Evolutionary conservation across 208 protist genomes (phyloP).

Genomic region (Leishmania turanica): DNA sequence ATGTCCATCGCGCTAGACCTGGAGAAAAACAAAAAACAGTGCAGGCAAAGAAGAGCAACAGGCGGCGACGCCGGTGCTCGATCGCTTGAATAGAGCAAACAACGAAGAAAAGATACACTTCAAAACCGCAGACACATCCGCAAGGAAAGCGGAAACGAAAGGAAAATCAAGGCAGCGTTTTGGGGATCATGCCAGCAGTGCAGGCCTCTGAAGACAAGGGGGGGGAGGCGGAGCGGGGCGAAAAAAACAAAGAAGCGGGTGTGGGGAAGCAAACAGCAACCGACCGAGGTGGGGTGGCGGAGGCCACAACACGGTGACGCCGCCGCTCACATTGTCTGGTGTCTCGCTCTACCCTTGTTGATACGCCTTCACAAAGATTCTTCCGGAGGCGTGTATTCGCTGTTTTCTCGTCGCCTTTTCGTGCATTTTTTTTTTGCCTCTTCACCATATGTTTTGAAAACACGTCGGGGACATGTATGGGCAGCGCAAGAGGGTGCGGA

Average conservation of each 20-base stretch:
- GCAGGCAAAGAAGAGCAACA: background rate
- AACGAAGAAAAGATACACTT: background rate
- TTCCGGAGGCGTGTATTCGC: no score
- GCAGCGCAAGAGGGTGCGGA: no score
- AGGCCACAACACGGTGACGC: background rate
- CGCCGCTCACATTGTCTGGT: background rate
- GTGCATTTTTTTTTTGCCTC: background rate
- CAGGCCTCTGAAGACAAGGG: background rate
- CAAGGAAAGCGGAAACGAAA: constrained; percentile 21
- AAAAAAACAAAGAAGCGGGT: background rate
- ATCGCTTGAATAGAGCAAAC: background rate
- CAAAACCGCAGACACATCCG: background rate
- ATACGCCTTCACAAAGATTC: no score
- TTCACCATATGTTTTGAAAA: background rate
- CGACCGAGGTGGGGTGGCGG: background rate
- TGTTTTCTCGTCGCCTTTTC: background rate
- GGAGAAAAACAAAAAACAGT: background rate
- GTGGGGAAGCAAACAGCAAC: background rate
- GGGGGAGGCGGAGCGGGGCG: background rate
- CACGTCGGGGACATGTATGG: no score
- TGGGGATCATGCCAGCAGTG: background rate
- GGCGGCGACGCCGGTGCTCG: background rate
- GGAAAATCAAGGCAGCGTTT: background rate
- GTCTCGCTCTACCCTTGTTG: no score
- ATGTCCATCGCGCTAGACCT: background rate